Evolutionary conservation across 2,329 filamentous ascomycete species (phyloP).

Genomic region (Neofusicoccum sp.): DNA sequence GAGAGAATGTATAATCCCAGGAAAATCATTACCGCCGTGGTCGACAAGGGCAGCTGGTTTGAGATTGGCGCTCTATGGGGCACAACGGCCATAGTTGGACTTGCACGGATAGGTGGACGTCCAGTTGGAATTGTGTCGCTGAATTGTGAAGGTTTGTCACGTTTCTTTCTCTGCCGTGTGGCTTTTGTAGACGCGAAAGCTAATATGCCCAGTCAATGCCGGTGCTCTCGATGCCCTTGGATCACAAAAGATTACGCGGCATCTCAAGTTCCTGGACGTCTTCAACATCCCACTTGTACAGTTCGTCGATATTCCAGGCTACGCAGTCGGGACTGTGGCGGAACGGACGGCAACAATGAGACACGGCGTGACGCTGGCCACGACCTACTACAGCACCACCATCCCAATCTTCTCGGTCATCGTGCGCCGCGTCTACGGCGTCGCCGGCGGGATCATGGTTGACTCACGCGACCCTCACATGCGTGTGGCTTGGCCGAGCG

Average conservation of each 20-base stretch:
- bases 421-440: constrained; percentile 60
- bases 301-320: constrained; percentile 61
- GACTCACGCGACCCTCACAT: constrained; percentile 60
- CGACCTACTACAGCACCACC: constrained; percentile 62
- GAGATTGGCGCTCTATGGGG: constrained; percentile 65
- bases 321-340: constrained; percentile 62
- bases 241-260: constrained; percentile 59
- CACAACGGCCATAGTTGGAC: constrained; percentile 59
- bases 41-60: constrained; percentile 59
- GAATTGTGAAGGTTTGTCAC: constrained; percentile 53
- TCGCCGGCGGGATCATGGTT: constrained; percentile 64
- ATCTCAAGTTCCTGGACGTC: constrained; percentile 63
- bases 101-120: constrained; percentile 57
- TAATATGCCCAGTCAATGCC: constrained; percentile 46
- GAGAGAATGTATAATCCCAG: constrained; percentile 61
- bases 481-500: constrained; percentile 63
- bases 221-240: constrained; percentile 61
- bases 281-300: constrained; percentile 65
- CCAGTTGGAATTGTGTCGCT: constrained; percentile 60
- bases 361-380: constrained; percentile 60
- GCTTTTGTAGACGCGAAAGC: too few relatives aligned
- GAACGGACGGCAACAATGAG: constrained; percentile 64
- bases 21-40: constrained; percentile 56
- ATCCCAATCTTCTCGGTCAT: constrained; percentile 64
- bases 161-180: not conserved